Evolutionary conservation across 768 basidiomycete genomes (phyloP), one percentile per base, ranked within the genome.

Genomic region (Pisolithus tinctorius): DNA sequence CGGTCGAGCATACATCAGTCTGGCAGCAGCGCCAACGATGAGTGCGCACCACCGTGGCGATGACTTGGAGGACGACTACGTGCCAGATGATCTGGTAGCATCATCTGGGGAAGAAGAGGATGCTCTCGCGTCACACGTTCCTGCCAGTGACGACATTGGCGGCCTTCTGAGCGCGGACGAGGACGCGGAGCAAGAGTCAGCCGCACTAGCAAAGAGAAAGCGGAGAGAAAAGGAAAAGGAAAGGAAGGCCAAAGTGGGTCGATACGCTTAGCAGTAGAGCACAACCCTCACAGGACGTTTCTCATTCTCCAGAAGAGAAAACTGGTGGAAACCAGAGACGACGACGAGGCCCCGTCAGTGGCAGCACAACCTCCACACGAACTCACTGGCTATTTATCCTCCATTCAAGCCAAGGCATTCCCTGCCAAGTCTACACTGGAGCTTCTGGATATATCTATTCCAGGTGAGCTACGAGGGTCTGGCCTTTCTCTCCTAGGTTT

Each of bases 41-140:
- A 67, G 62, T 60, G 60, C 52, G 42, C 66, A 71, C 34, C 34
- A 34, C 67, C 74, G 73, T 54, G 83, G 84, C 40, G 88, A 93
- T 73, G 89, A 89, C 73, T 75, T 93, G 17, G 88, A 87, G 45
- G 91, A 93, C 64, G 86, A 91, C 56, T 90, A 86, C 62, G 72
- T 86, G 47, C 76, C 77, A 30, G 84, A 93, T 55, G 83, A 84
- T 41, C 71, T 79, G 13, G 77, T 87, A 0, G 83, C 81, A 0
- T 68, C 79, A 13, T 84, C 82, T 0, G 84, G 74, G 10, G 83
- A 81, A 43, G 86, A 86, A 55, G 65, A 65, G 0, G 48, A 47
- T 3, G 31, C 47, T 48, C 63, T 66, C 16, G 58, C 65, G 25
- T 48, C 62, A 26, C 63, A 46, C 42, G 63, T 59, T 38, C 63